Percentiles rank a stretch among this genome's conserved stretches.
These are phyloP conservation scores for Umbilicus rupestris DNA, from an alignment of 164 flowering plant genomes.

Conservation along the genomic window DNA sequence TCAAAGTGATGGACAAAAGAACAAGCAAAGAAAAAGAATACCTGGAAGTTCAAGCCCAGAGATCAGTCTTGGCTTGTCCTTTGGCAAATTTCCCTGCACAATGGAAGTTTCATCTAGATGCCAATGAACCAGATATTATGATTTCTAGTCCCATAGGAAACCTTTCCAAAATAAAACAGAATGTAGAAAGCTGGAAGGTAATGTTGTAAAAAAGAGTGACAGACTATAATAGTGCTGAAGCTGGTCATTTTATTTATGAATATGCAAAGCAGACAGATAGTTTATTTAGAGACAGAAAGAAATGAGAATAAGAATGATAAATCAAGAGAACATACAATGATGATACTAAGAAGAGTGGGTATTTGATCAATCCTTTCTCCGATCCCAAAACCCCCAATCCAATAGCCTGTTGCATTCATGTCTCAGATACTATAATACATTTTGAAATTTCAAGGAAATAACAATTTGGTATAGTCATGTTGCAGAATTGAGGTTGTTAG, in stretches of 20 bases:
- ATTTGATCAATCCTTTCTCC: conserved; percentile 81
- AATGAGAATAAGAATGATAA: background rate
- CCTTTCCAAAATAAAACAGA: background rate
- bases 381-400: conserved; percentile 92
- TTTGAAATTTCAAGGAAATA: background rate
- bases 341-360: conserved; percentile 50
- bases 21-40: conserved; percentile 12
- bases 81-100: conserved; percentile 54
- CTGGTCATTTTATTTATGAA: background rate
- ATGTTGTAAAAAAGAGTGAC: background rate
- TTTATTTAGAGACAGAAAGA: background rate
- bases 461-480: background rate
- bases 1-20: background rate
- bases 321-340: conserved; percentile 26
- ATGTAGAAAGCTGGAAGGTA: background rate
- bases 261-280: background rate
- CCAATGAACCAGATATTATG: background rate
- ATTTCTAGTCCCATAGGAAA: background rate
- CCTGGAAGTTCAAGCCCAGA: conserved; percentile 88
- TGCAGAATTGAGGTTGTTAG: background rate
- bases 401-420: conserved; percentile 45
- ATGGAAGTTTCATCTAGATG: background rate
- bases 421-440: background rate
- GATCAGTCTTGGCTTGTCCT: conserved; percentile 56
- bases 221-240: background rate